phyloP scores from a whole-genome alignment of 2,329 filamentous ascomycete genomes.

The Fusarium piperis region DNA sequence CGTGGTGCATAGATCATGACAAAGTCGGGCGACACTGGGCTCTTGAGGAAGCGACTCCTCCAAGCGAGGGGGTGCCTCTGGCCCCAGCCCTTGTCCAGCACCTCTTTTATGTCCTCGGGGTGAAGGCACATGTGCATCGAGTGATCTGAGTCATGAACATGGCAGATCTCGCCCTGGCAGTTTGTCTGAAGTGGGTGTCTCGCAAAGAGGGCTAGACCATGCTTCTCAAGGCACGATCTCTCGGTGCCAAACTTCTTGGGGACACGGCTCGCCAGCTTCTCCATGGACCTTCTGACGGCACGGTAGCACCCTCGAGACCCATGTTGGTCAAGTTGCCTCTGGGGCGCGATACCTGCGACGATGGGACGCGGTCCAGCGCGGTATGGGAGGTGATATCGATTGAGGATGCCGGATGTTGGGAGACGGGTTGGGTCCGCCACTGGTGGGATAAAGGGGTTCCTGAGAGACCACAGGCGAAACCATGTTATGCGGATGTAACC shows the following conservation, averaged over 20 bases:
- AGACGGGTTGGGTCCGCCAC: conserved; percentile 59
- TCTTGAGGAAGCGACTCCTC: conserved; percentile 68
- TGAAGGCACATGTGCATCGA: conserved; percentile 84
- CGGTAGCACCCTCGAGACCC: conserved; percentile 63
- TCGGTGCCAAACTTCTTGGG: conserved; percentile 66
- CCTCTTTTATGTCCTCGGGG: conserved; percentile 76
- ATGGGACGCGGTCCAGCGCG: conserved; percentile 71
- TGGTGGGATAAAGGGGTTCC: conserved; percentile 73
- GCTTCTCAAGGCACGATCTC: conserved; percentile 83
- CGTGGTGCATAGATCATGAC: conserved; percentile 85
- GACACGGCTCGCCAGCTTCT: conserved; percentile 58
- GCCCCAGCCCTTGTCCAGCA: conserved; percentile 82
- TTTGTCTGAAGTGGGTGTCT: conserved; percentile 72
- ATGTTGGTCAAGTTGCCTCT: conserved; percentile 79
- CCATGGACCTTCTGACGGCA: conserved; percentile 63
- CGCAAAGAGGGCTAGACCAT: conserved; percentile 80
- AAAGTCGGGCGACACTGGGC: conserved; percentile 79
- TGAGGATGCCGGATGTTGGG: conserved; percentile 68
- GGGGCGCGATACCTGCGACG: conserved; percentile 81
- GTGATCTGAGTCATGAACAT: conserved; percentile 80
- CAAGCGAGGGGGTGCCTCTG: conserved; percentile 75
- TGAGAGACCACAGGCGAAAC: conserved; percentile 76
- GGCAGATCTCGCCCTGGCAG: conserved; percentile 83
- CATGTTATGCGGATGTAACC: conserved; percentile 80
- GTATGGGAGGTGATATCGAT: conserved; percentile 61